Evolutionary conservation across 1,284 basidiomycete species (phyloP).

Genomic region (Abortiporus biennis): DNA sequence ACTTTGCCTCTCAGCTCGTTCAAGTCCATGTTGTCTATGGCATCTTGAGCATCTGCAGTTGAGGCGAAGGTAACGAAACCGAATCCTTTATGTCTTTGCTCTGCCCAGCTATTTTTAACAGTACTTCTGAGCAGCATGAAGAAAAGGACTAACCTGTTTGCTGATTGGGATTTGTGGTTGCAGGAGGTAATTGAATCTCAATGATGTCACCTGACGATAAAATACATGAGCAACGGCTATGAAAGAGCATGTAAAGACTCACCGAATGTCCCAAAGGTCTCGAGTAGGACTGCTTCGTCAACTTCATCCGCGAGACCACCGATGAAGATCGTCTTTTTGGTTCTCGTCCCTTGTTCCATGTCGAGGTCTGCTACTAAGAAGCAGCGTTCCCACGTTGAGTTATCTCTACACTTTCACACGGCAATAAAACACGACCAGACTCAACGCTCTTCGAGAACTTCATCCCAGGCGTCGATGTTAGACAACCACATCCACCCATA

Average conservation of each 20-base stretch:
- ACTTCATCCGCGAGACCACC: constrained; percentile 73
- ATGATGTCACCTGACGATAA: constrained; percentile 62
- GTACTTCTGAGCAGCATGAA: constrained; percentile 8
- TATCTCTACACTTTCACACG: neutral
- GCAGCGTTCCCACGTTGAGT: constrained; percentile 13
- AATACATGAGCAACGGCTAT: neutral
- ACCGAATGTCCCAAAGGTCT: constrained; percentile 78
- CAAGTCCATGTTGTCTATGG: constrained; percentile 86
- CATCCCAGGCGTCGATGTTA: too few species aligned
- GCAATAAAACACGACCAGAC: neutral
- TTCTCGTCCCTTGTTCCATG: constrained; percentile 78
- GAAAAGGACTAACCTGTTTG: constrained; percentile 35
- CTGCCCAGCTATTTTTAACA: constrained; percentile 35
- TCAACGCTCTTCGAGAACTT: neutral
- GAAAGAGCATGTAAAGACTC: constrained; percentile 15
- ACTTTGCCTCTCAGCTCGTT: constrained; percentile 73
- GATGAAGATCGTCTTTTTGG: constrained; percentile 77
- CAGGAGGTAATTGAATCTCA: constrained; percentile 73
- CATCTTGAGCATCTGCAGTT: constrained; percentile 75
- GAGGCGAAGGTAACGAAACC: constrained; percentile 76
- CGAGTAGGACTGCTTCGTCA: constrained; percentile 61
- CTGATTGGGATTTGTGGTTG: constrained; percentile 52
- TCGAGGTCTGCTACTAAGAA: constrained; percentile 12
- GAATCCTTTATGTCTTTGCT: constrained; percentile 75
- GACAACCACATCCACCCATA: too few species aligned